Evolutionary conservation across 1,284 basidiomycete species (phyloP), one percentile per base, ranked within the genome.

Genomic region (Sporisorium iseilematis-ciliati): DNA sequence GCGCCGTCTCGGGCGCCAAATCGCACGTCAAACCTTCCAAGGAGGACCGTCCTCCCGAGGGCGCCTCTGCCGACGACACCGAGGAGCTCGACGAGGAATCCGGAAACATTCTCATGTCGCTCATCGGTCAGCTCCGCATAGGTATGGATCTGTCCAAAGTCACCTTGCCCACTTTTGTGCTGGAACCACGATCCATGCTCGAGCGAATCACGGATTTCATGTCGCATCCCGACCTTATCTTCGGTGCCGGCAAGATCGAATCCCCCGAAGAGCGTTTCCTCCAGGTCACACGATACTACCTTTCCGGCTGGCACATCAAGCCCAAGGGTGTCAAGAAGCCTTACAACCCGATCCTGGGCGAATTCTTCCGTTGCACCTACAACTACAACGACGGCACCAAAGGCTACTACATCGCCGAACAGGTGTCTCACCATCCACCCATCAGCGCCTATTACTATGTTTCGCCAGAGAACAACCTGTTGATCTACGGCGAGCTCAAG

Each of bases 251-350:
- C 81, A 85, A 89, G 35, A 90, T 90, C 80, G 88, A 90, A 46
- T 91, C 94, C 80, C 90, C 94, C 38, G 92, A 97, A 85, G 93
- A 97, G 83, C 89, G 97, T 41, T 98, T 98, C 86, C 88, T 97
- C 73, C 90, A 91, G 62, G 93, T 98, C 4, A 89, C 97, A 55
- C 92, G 93, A 63, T 98, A 97, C 86, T 99, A 98, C 85, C 91
- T 98, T 48, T 93, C 93, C n/a, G 96, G 96, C 48, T 99, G 96
- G 96, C 97, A 99, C 87, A 97, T 98, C 88, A 98, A 99, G 87
- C 95, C 96, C 43, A 97, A 95, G 87, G 96, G 96, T 72, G 97
- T 99, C 75, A 99, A 99, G 92, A 99, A 99, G 88, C 96, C 96
- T 82, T 98, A 98, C 87, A 99, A 99, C 85, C 96, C 97, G 29